Evolutionary conservation across 805 yeast species (phyloP).

Genomic region (Pichia phayaonensis): DNA sequence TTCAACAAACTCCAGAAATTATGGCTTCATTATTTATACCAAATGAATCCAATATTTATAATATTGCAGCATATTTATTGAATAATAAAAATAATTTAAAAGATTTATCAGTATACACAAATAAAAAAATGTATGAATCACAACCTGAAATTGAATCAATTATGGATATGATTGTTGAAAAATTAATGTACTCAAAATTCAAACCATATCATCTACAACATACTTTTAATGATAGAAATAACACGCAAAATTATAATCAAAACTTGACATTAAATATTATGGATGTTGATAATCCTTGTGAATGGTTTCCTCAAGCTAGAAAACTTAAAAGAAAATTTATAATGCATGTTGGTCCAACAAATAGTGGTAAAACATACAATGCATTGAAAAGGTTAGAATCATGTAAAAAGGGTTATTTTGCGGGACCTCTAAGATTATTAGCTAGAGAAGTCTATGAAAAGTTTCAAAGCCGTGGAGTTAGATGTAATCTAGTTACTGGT

Average conservation of each 20-base stretch:
- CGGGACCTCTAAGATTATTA: conserved; percentile 85
- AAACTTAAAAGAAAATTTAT: conserved; percentile 67
- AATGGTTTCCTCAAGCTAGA: conserved; percentile 84
- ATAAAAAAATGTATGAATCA: conserved; percentile 2
- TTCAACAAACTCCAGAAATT: not conserved
- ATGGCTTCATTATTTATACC: conserved; percentile 13
- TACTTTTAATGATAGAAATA: conserved; percentile 23
- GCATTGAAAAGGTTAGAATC: conserved; percentile 63
- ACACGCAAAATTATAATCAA: conserved; percentile 28
- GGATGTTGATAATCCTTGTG: conserved; percentile 53
- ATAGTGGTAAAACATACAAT: conserved; percentile 86
- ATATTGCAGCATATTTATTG: conserved; percentile 10
- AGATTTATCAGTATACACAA: conserved; percentile 9
- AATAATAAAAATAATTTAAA: conserved; percentile 7
- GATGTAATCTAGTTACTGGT: conserved; percentile 90
- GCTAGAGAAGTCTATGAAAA: conserved; percentile 90
- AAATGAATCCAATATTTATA: conserved; percentile 2
- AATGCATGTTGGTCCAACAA: conserved; percentile 98
- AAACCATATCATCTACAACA: conserved; percentile 25
- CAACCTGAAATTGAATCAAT: conserved; percentile 7
- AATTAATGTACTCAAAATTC: conserved; percentile 22
- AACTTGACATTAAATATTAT: conserved; percentile 29
- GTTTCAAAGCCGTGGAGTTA: conserved; percentile 54
- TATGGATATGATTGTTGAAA: conserved; percentile 21
- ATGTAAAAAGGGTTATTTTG: conserved; percentile 76